phyloP scores from a whole-genome alignment of 106 monocot species.

The Cymbidium sinense region DNA sequence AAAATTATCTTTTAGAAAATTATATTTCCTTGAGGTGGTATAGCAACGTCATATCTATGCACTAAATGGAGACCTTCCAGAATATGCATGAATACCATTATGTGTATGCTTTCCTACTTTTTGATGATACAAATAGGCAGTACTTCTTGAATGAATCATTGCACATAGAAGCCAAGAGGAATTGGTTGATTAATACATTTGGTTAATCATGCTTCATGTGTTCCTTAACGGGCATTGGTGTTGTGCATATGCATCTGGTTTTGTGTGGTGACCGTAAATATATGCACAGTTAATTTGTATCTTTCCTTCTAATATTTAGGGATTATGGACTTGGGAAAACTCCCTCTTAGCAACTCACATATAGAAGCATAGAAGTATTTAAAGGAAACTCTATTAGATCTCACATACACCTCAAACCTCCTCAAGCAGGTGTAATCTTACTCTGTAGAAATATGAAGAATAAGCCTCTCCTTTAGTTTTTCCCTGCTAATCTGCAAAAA shows the following conservation, averaged over 20 bases:
- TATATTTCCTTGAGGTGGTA: background rate
- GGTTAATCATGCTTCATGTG: background rate
- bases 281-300: no score
- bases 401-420: no score
- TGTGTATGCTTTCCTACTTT: background rate
- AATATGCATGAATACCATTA: background rate
- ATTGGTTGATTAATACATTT: background rate
- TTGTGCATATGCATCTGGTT: background rate
- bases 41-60: background rate
- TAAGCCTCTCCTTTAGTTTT: no score
- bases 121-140: background rate
- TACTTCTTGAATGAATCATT: background rate
- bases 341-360: no score
- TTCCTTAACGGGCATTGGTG: background rate
- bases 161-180: background rate
- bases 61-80: background rate
- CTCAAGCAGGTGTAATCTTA: no score
- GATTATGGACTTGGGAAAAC: no score
- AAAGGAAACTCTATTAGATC: no score
- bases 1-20: background rate
- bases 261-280: background rate
- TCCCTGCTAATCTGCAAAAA: no score
- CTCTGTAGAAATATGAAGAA: no score
- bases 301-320: no score
- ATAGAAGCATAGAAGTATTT: no score